phyloP scores from a whole-genome alignment of 148 eudicot species.

The Agrostemma githago region DNA sequence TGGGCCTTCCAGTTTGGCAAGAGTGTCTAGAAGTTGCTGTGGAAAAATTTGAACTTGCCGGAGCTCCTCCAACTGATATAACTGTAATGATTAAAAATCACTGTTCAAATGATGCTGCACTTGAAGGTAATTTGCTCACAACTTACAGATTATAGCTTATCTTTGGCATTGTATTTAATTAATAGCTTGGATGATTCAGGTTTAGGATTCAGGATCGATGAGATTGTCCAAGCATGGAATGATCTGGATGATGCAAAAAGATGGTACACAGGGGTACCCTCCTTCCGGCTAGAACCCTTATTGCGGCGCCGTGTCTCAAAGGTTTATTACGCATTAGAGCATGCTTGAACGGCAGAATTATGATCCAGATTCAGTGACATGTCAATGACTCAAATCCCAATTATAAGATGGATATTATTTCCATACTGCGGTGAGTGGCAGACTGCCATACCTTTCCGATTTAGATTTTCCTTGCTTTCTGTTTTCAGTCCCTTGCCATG shows the following conservation, averaged over 20 bases:
- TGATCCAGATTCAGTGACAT: conserved; percentile 9
- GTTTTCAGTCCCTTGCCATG: not conserved
- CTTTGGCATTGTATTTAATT: not conserved
- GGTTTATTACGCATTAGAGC: conserved; percentile 71
- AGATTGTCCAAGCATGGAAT: conserved; percentile 97
- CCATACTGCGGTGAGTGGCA: conserved; percentile 21
- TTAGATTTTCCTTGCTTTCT: not conserved
- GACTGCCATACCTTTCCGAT: not conserved
- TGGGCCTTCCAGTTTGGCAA: conserved; percentile 84
- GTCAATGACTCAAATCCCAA: not conserved
- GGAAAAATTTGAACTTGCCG: conserved; percentile 85
- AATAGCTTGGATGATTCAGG: conserved; percentile 40
- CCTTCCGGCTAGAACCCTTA: conserved; percentile 77
- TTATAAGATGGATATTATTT: conserved; percentile 13
- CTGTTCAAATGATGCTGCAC: conserved; percentile 67
- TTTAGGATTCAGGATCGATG: conserved; percentile 85
- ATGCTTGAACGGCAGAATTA: conserved; percentile 33
- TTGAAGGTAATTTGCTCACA: conserved; percentile 47
- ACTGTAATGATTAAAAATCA: conserved; percentile 96
- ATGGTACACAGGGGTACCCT: conserved; percentile 61
- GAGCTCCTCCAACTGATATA: conserved; percentile 87
- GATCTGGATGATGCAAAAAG: conserved; percentile 93
- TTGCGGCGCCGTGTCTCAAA: conserved; percentile 75
- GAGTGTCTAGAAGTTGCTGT: conserved; percentile 87
- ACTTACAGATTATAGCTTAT: not conserved